A percentile compares a stretch with the other conserved stretches of the same genome.
Conservation (phyloP, 768 basidiomycete genomes). For the Lentinula sp. region DNA sequence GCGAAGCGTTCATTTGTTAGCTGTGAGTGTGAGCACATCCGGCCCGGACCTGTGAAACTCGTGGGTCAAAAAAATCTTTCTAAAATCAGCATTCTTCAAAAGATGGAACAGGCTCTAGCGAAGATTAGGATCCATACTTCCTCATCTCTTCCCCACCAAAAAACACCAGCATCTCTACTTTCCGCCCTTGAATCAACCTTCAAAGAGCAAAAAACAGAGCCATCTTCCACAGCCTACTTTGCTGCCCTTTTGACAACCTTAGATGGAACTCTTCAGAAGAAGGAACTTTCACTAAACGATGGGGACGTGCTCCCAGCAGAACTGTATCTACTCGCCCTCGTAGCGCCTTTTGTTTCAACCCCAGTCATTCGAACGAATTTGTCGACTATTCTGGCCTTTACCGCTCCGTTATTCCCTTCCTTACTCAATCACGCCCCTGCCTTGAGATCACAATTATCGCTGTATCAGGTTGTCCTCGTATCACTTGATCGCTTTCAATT, state of each 20-base stretch:
- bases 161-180: conserved; percentile 81
- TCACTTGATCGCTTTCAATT: conserved; percentile 71
- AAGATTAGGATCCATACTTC: conserved; percentile 86
- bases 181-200: conserved; percentile 79
- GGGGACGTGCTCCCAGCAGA: conserved; percentile 78
- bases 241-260: conserved; percentile 85
- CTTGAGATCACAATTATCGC: conserved; percentile 77
- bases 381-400: conserved; percentile 61
- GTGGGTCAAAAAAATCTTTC: not conserved
- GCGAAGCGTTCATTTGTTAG: not conserved
- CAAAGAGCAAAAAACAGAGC: conserved; percentile 60
- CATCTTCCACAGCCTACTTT: conserved; percentile 87
- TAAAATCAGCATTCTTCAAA: not conserved
- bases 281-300: conserved; percentile 43
- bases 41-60: not conserved
- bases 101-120: conserved; percentile 62
- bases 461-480: conserved; percentile 65
- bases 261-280: conserved; percentile 67
- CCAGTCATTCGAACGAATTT: conserved; percentile 79
- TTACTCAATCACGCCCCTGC: conserved; percentile 65
- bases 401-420: conserved; percentile 73
- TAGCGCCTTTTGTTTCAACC: conserved; percentile 71
- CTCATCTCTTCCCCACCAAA: conserved; percentile 82
- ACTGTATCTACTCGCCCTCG: conserved; percentile 76
- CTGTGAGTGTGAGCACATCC: not conserved